Base-by-base conservation (phyloP, 2,329 filamentous ascomycete species). In the Pseudocercospora fijiensis region DNA sequence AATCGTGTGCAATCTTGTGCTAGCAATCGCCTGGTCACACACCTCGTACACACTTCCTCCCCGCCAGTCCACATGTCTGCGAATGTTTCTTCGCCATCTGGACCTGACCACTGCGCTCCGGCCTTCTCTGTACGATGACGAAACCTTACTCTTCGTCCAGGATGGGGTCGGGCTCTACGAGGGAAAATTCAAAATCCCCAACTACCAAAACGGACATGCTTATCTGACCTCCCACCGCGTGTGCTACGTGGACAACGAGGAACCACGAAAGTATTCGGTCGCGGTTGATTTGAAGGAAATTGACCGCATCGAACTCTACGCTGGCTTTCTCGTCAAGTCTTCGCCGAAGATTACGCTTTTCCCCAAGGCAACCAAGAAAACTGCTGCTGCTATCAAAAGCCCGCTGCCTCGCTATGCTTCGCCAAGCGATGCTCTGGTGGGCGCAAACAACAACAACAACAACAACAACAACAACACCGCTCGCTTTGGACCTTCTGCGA, bases 111-210 rank as follows among this genome's bases (percentile, higher is more conserved):
- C 94, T 81, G 95, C 95, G 76, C 86, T 97, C 76, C 90, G 95
- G 83, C 95, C 95, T 73, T 90, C 89, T 66, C 90, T 97, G 76
- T 86, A 96, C 70, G 90, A 92, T 74, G 95, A 97, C 83, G 95
- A 99, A 85, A 90, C 91, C 71, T 84, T 98, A 60, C 85, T 99
- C 65, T 98, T 96, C 80, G 94, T 99, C 63, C 94, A 98, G 81
- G 93, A 98, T 83, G 93, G 92, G 77, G 93, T 99, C 73, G 95
- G 95, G 71, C 84, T 99, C 66, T 99, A 99, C 81, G 92, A 98
- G 84, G 95, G 95, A 71, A 98, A 97, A 81, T 95, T 89, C 82
- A 99, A 99, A 81, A 89, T 99, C 60, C 90, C 91, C 37, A 88
- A 93, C 74, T 92, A 96, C 70, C 95, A 99, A 76, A 92, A 96